Conservation (phyloP, 371 early-diverging fungal species). For the Mortierella sp. region DNA sequence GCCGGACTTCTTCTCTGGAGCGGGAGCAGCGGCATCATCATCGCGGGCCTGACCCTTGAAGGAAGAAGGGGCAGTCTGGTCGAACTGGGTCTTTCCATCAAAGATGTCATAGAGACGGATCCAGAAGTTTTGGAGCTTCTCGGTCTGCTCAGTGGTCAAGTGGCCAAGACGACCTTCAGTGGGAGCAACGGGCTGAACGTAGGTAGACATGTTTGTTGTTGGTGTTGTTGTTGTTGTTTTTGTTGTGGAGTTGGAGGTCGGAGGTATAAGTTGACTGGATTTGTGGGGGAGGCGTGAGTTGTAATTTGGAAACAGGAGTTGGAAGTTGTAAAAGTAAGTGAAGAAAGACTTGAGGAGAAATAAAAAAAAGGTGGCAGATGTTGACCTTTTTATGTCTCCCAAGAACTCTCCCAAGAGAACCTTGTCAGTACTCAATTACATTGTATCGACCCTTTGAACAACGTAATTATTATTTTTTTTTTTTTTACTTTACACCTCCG, state of each 20-base stretch:
- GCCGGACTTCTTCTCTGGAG: conserved; percentile 47
- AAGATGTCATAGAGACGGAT: conserved; percentile 66
- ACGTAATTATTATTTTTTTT: background rate
- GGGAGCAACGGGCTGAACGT: conserved; percentile 46
- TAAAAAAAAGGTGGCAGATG: conserved; percentile 2
- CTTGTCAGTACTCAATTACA: background rate
- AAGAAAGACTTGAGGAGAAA: conserved; percentile 33
- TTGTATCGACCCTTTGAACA: background rate
- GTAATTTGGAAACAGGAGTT: conserved; percentile 17
- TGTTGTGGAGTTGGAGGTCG: conserved; percentile 5
- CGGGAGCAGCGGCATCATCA: conserved; percentile 36
- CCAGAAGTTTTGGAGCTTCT: conserved; percentile 72
- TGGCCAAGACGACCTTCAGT: conserved; percentile 65
- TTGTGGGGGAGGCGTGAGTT: conserved; percentile 24
- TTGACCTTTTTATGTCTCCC: conserved; percentile 9
- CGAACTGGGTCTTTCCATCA: conserved; percentile 56
- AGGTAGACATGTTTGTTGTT: conserved; percentile 42
- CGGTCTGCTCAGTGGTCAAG: conserved; percentile 67
- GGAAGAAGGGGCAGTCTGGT: conserved; percentile 56
- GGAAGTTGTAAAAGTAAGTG: conserved; percentile 8
- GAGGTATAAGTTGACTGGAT: background rate
- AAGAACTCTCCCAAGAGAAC: background rate
- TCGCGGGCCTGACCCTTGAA: conserved; percentile 59
- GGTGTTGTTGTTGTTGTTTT: conserved; percentile 2
- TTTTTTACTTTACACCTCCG: conserved; percentile 8